A percentile compares a stretch with the other conserved stretches of the same genome.
phyloP scores from a whole-genome alignment of 257 asterid species.

The Vinca minor region DNA sequence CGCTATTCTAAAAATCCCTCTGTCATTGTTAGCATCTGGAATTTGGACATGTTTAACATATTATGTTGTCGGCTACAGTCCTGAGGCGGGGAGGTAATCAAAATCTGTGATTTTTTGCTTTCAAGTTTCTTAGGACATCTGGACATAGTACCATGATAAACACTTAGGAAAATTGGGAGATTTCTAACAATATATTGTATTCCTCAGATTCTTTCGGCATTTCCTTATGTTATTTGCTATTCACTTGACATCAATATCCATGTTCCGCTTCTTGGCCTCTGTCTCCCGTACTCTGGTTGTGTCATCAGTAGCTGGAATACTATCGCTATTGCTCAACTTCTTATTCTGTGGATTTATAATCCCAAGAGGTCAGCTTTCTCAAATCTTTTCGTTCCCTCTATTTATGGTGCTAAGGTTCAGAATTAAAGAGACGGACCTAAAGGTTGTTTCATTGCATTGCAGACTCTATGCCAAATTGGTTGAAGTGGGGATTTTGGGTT shows the following conservation, averaged over 20 bases:
- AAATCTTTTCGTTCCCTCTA: neutral
- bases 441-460: constrained; percentile 18
- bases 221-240: constrained; percentile 36
- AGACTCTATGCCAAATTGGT: constrained; percentile 71
- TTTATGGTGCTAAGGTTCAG: neutral
- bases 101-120: neutral
- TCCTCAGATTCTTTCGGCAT: constrained; percentile 54
- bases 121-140: neutral
- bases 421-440: neutral
- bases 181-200: constrained; percentile 5
- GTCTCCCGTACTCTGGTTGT: constrained; percentile 38
- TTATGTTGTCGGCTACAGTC: constrained; percentile 41
- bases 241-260: constrained; percentile 51
- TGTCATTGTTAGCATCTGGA: constrained; percentile 36
- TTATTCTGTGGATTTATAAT: constrained; percentile 54
- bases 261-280: constrained; percentile 62
- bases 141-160: constrained; percentile 3
- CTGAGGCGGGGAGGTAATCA: constrained; percentile 56
- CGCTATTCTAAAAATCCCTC: constrained; percentile 42
- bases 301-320: constrained; percentile 38
- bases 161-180: neutral
- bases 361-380: constrained; percentile 41
- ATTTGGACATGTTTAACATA: constrained; percentile 54
- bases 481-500: constrained; percentile 68
- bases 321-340: constrained; percentile 31